Percentiles rank a stretch among this genome's conserved stretches.
Conservation (phyloP, 2,329 filamentous ascomycete species). For the Stemphylium lycopersici region DNA sequence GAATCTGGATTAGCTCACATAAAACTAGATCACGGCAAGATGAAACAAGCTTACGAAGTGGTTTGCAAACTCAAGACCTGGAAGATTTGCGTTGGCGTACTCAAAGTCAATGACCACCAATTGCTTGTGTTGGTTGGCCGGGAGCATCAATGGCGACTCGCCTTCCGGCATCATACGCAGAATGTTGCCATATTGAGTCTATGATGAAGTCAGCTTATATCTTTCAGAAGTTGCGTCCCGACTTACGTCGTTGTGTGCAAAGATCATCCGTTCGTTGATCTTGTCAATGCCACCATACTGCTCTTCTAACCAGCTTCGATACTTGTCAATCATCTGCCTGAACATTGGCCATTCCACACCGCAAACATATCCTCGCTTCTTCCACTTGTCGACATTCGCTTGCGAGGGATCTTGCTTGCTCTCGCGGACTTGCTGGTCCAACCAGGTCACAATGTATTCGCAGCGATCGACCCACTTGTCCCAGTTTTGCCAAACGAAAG, state of each 20-base stretch:
- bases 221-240: background rate
- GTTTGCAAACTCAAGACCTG: slow-evolving; percentile 92
- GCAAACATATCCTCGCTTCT: slow-evolving; percentile 75
- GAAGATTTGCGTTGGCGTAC: slow-evolving; percentile 87
- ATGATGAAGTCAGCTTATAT: slow-evolving; percentile 15
- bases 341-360: slow-evolving; percentile 84
- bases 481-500: slow-evolving; percentile 91
- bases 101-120: slow-evolving; percentile 98
- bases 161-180: slow-evolving; percentile 73
- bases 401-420: slow-evolving; percentile 40
- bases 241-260: slow-evolving; percentile 96
- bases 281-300: slow-evolving; percentile 71
- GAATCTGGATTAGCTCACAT: slow-evolving; percentile 2
- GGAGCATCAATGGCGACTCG: slow-evolving; percentile 84
- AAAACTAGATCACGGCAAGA: background rate
- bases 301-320: slow-evolving; percentile 74
- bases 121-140: slow-evolving; percentile 93
- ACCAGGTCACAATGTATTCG: slow-evolving; percentile 64
- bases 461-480: slow-evolving; percentile 83
- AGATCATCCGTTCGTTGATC: slow-evolving; percentile 78
- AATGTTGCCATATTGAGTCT: slow-evolving; percentile 99
- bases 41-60: slow-evolving; percentile 71
- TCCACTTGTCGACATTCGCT: slow-evolving; percentile 63
- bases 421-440: slow-evolving; percentile 65
- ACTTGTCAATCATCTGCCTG: slow-evolving; percentile 74